Evolutionary conservation across 2,329 filamentous ascomycete species (phyloP).

Genomic region (Teratosphaeria gauchensis): DNA sequence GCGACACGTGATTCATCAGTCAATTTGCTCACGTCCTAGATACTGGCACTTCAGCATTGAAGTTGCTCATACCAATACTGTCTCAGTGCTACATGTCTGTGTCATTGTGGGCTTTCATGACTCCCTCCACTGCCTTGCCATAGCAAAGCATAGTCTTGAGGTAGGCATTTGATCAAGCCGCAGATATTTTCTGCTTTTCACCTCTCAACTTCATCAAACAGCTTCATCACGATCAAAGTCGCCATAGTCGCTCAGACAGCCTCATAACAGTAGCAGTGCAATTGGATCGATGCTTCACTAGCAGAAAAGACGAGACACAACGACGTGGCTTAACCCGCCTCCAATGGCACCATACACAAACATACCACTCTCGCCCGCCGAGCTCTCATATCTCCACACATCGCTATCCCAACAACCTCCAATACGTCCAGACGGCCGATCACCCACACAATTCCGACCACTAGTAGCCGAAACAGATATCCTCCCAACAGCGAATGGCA

Average conservation of each 20-base stretch:
- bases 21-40: no score
- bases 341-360: constrained; percentile 50
- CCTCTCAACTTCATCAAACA: not conserved
- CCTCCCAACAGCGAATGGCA: constrained; percentile 81
- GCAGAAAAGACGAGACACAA: no score
- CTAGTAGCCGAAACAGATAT: constrained; percentile 84
- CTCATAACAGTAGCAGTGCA: no score
- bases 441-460: constrained; percentile 78
- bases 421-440: constrained; percentile 79
- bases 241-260: not conserved
- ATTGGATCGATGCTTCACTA: no score
- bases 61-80: no score
- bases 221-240: not conserved
- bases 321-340: no score
- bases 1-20: not conserved
- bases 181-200: not conserved
- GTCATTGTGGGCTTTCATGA: no score
- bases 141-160: not conserved
- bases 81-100: no score
- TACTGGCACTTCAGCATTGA: no score
- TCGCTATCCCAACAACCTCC: constrained; percentile 74
- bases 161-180: not conserved
- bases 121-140: no score
- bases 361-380: constrained; percentile 79
- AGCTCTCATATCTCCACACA: constrained; percentile 88